Evolutionary conservation across 78 protist species (phyloP).

Genomic region (Tieghemostelium lacteum): DNA sequence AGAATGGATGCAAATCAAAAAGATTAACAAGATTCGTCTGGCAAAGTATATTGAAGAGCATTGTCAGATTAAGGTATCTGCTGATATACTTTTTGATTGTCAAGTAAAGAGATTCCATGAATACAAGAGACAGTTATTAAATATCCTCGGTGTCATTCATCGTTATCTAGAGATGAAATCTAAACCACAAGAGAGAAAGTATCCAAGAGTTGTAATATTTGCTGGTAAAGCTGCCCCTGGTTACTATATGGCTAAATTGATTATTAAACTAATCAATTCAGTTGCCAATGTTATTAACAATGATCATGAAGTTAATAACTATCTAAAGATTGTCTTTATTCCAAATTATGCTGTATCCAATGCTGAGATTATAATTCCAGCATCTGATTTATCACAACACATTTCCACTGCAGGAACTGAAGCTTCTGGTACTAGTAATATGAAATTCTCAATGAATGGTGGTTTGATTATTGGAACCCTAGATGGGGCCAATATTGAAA

Average conservation of each 20-base stretch:
- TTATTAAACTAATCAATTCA: slow-evolving; percentile 92
- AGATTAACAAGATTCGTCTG: slow-evolving; percentile 87
- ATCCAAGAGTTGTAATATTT: slow-evolving; percentile 87
- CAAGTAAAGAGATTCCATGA: slow-evolving; percentile 98
- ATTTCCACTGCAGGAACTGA: slow-evolving; percentile 97
- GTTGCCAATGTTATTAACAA: slow-evolving; percentile 93
- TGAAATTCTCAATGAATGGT: slow-evolving; percentile 97
- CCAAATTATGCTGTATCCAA: slow-evolving; percentile 95
- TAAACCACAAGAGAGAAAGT: neutral
- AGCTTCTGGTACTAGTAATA: slow-evolving; percentile 96
- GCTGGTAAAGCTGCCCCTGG: slow-evolving; percentile 98
- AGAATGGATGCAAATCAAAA: slow-evolving; percentile 78
- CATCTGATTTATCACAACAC: slow-evolving; percentile 95
- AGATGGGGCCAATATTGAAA: slow-evolving; percentile 98
- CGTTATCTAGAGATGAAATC: slow-evolving; percentile 60
- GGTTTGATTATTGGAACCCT: slow-evolving; percentile 94
- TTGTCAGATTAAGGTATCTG: slow-evolving; percentile 77
- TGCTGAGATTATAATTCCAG: slow-evolving; percentile 97
- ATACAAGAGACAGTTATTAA: slow-evolving; percentile 97
- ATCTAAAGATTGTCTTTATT: slow-evolving; percentile 93
- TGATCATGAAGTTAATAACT: slow-evolving; percentile 86
- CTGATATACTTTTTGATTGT: slow-evolving; percentile 90
- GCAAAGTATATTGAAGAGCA: slow-evolving; percentile 81
- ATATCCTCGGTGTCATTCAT: slow-evolving; percentile 81
- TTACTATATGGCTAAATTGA: slow-evolving; percentile 93